phyloP scores from a whole-genome alignment of 2,329 filamentous ascomycete genomes.

The Colletotrichum sp. region DNA sequence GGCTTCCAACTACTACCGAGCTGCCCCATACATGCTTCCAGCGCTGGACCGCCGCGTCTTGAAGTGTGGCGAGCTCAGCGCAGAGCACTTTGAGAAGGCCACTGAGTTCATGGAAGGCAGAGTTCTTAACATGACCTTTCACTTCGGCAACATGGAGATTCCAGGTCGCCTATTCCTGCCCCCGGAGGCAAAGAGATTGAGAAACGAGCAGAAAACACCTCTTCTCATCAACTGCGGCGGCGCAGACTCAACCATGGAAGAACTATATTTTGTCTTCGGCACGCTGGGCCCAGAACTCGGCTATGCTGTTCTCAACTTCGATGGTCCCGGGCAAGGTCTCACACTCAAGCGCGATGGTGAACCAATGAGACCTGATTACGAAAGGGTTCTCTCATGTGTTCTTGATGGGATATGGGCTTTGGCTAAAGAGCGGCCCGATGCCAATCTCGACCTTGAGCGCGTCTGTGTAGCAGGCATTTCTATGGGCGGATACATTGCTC shows the following conservation, averaged over 20 bases:
- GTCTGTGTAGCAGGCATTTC: slow-evolving; percentile 44
- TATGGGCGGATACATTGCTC: slow-evolving; percentile 45
- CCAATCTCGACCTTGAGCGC: slow-evolving; percentile 38
- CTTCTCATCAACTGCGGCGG: slow-evolving; percentile 40
- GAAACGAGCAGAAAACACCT: slow-evolving; percentile 31
- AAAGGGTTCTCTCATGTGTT: slow-evolving; percentile 35
- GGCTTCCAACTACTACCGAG: slow-evolving; percentile 44
- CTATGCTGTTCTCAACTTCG: slow-evolving; percentile 49
- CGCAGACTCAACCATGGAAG: slow-evolving; percentile 42
- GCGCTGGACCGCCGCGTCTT: slow-evolving; percentile 30
- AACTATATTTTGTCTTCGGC: slow-evolving; percentile 39
- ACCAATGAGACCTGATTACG: slow-evolving; percentile 41
- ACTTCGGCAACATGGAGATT: slow-evolving; percentile 37
- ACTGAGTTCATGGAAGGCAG: slow-evolving; percentile 8
- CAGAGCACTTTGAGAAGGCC: slow-evolving; percentile 30
- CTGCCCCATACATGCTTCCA: slow-evolving; percentile 34
- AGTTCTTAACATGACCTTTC: slow-evolving; percentile 30
- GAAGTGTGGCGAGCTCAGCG: background rate
- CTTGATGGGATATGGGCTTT: slow-evolving; percentile 32
- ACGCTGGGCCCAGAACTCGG: slow-evolving; percentile 33
- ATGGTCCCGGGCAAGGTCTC: slow-evolving; percentile 51
- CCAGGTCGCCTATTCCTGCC: slow-evolving; percentile 44
- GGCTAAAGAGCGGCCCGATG: slow-evolving; percentile 21
- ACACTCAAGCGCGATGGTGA: slow-evolving; percentile 31
- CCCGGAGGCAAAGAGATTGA: slow-evolving; percentile 6